Evolutionary conservation across 176 grass and related monocot species (phyloP).

Genomic region (Ananas comosus): DNA sequence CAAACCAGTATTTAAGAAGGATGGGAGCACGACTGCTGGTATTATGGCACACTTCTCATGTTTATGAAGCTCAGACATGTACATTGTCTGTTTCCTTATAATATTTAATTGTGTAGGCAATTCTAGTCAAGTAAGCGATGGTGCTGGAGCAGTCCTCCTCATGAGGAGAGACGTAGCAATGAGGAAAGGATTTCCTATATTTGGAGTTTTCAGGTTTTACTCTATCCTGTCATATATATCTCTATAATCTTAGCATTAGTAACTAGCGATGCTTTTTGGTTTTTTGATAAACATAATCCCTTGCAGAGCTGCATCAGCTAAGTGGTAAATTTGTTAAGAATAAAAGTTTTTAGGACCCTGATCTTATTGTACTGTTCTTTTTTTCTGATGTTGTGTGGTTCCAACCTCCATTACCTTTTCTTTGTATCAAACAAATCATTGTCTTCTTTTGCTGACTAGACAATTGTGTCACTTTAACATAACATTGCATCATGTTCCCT

Average conservation of each 20-base stretch:
- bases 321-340: too few relatives aligned
- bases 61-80: background rate
- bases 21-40: conserved; percentile 96
- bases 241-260: background rate
- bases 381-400: too few relatives aligned
- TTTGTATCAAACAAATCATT: too few relatives aligned
- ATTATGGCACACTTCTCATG: conserved; percentile 1
- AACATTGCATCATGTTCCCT: too few relatives aligned
- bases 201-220: conserved; percentile 88
- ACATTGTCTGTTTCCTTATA: background rate
- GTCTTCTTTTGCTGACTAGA: too few relatives aligned
- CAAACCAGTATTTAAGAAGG: conserved; percentile 89
- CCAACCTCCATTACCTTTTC: too few relatives aligned
- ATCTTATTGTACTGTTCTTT: too few relatives aligned
- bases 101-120: conserved; percentile 47
- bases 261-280: too few relatives aligned
- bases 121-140: conserved; percentile 99
- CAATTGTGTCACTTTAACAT: too few relatives aligned
- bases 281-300: too few relatives aligned
- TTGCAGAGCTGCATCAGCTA: too few relatives aligned
- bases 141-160: conserved; percentile 96
- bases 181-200: conserved; percentile 70
- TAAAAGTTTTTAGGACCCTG: too few relatives aligned
- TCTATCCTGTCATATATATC: background rate
- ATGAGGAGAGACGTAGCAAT: conserved; percentile 86